Conservation (phyloP, 306 rosid species). For the Pyrus pyrifolia region DNA sequence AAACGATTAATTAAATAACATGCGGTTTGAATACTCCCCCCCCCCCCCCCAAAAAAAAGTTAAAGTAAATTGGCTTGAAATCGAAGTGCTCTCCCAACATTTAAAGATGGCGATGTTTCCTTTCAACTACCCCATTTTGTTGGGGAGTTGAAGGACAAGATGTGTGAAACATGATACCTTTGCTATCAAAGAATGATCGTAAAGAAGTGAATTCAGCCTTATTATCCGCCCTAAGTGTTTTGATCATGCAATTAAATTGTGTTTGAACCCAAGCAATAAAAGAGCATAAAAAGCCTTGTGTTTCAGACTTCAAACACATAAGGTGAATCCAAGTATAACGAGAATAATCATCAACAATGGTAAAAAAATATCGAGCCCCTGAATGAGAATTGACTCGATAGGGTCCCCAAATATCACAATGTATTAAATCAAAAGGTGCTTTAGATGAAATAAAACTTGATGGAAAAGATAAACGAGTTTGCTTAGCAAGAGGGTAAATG, state of each 20-base stretch:
- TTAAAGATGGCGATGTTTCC: neutral
- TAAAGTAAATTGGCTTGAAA: neutral
- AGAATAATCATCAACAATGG: neutral
- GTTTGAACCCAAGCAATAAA: neutral
- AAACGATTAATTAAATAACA: too few species aligned
- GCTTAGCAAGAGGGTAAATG: too few species aligned
- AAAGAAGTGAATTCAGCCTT: neutral
- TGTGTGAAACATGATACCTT: neutral
- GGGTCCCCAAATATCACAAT: too few species aligned
- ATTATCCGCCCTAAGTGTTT: too few species aligned
- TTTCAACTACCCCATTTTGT: neutral
- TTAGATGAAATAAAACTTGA: too few species aligned
- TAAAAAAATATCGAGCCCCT: too few species aligned
- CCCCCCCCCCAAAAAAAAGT: too few species aligned
- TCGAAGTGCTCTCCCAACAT: neutral
- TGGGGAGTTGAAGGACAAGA: neutral
- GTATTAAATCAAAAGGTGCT: too few species aligned
- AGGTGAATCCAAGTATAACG: neutral
- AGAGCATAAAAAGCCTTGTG: neutral
- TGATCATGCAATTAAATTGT: too few species aligned
- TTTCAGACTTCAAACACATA: too few species aligned
- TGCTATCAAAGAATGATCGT: neutral
- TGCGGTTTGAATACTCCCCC: neutral
- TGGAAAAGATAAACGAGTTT: too few species aligned
- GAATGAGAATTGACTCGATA: too few species aligned